Conservation (phyloP, 2,329 filamentous ascomycete species). For the Colletotrichum cuscutae region DNA sequence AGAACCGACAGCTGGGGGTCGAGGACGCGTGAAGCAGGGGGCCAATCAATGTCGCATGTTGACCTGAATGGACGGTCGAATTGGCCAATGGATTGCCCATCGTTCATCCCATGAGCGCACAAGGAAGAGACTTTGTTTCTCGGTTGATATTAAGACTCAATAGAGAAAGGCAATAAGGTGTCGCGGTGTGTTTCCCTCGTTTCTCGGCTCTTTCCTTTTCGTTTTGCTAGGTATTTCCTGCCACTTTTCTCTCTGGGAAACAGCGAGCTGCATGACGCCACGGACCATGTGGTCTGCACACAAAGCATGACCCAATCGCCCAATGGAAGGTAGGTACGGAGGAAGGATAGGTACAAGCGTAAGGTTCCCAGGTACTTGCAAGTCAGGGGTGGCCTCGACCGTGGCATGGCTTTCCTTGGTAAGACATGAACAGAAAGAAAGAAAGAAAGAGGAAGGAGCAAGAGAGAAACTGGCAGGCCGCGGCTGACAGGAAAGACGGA, state of each 20-base stretch:
- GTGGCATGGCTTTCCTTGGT: not conserved
- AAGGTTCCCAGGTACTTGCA: not conserved
- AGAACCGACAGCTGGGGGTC: not conserved
- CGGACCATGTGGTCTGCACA: constrained; percentile 23
- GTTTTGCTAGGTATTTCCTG: not conserved
- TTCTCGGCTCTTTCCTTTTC: not conserved
- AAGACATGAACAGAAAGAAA: not conserved
- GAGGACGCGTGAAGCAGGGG: not conserved
- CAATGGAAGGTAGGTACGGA: not conserved
- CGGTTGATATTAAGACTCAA: too few relatives aligned
- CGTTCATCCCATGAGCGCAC: constrained; percentile 11
- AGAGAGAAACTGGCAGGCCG: not conserved
- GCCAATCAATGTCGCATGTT: constrained; percentile 7
- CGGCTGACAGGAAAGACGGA: not conserved
- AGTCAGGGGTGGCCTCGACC: not conserved
- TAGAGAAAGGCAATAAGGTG: too few relatives aligned
- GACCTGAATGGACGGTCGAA: not conserved
- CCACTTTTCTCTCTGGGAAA: not conserved
- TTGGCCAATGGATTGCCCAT: not conserved
- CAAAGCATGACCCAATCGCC: not conserved
- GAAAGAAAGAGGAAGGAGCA: not conserved
- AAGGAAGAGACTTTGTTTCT: not conserved
- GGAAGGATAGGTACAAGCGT: too few relatives aligned
- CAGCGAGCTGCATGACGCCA: constrained; percentile 27
- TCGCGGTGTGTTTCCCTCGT: not conserved